phyloP scores from a whole-genome alignment of 2,329 filamentous ascomycete genomes.

The Xylogone sp. region DNA sequence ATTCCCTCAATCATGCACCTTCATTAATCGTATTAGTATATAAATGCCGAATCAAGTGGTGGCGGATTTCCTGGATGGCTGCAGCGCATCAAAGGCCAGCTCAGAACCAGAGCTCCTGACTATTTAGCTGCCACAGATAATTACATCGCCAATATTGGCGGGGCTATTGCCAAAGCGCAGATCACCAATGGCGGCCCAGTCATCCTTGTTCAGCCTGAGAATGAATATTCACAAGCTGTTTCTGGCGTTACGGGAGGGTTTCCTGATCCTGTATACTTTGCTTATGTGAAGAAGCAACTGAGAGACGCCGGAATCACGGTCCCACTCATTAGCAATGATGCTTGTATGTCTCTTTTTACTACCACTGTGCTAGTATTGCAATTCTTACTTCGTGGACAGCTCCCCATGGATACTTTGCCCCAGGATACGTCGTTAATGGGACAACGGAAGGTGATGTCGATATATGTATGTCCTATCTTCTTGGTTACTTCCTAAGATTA shows the following conservation, averaged over 20 bases:
- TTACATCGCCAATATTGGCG: constrained; percentile 52
- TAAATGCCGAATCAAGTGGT: constrained; percentile 73
- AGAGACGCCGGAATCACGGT: constrained; percentile 67
- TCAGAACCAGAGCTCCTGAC: constrained; percentile 59
- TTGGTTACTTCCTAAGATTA: not conserved
- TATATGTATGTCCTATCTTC: constrained; percentile 13
- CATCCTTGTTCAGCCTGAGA: constrained; percentile 77
- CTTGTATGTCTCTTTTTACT: constrained; percentile 25
- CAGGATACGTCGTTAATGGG: constrained; percentile 21
- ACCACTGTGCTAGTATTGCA: not conserved
- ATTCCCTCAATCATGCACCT: not conserved
- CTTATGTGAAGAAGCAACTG: constrained; percentile 66
- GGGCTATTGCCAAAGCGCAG: constrained; percentile 68
- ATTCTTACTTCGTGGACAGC: constrained; percentile 8
- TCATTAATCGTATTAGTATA: constrained; percentile 46
- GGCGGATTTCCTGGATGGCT: constrained; percentile 82
- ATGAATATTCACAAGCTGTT: constrained; percentile 63
- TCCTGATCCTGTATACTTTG: constrained; percentile 65
- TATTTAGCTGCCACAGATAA: constrained; percentile 66
- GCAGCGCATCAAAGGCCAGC: constrained; percentile 58
- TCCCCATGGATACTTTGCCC: constrained; percentile 22
- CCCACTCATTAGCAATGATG: constrained; percentile 74
- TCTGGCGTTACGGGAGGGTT: constrained; percentile 46
- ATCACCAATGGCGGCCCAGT: constrained; percentile 81
- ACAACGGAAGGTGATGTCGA: constrained; percentile 26